phyloP scores from a whole-genome alignment of 2,329 filamentous ascomycete genomes.

The Clonostachys sp. region DNA sequence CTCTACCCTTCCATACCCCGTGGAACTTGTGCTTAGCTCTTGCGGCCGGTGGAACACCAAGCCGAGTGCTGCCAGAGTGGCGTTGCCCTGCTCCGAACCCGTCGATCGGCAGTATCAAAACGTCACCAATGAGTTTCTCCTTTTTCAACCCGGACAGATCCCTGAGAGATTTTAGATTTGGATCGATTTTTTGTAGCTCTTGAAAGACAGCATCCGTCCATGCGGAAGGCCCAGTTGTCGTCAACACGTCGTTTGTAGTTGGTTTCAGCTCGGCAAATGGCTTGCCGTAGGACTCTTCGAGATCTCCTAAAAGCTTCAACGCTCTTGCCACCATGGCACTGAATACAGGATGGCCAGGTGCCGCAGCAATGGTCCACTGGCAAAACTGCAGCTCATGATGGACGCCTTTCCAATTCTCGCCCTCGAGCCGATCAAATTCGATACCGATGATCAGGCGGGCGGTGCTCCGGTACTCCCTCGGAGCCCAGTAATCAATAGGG shows the following conservation, averaged over 20 bases:
- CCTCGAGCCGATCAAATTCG: slow-evolving; percentile 88
- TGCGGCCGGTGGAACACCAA: slow-evolving; percentile 10
- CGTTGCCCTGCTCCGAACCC: slow-evolving; percentile 56
- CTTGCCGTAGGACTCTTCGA: slow-evolving; percentile 58
- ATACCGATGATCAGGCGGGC: slow-evolving; percentile 91
- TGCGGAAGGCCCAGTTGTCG: slow-evolving; percentile 74
- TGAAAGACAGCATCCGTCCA: slow-evolving; percentile 89
- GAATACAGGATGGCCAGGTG: slow-evolving; percentile 88
- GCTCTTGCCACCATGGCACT: slow-evolving; percentile 77
- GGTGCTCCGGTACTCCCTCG: slow-evolving; percentile 67
- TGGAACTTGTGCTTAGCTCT: too few species aligned
- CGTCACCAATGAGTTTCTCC: slow-evolving; percentile 86
- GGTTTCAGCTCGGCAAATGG: slow-evolving; percentile 74
- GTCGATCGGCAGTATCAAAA: slow-evolving; percentile 90
- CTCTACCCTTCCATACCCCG: too few species aligned
- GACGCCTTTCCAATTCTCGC: slow-evolving; percentile 93
- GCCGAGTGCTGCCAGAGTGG: slow-evolving; percentile 15
- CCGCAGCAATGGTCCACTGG: slow-evolving; percentile 97
- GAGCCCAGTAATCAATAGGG: slow-evolving; percentile 82
- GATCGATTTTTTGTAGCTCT: slow-evolving; percentile 13
- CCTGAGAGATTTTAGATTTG: slow-evolving; percentile 4
- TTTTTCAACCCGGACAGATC: slow-evolving; percentile 82
- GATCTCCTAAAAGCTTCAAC: slow-evolving; percentile 62
- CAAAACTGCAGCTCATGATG: slow-evolving; percentile 82
- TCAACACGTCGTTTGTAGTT: slow-evolving; percentile 19